Conservation (phyloP, 495 filamentous ascomycete genomes). For the Lasiosphaeria ovina region DNA sequence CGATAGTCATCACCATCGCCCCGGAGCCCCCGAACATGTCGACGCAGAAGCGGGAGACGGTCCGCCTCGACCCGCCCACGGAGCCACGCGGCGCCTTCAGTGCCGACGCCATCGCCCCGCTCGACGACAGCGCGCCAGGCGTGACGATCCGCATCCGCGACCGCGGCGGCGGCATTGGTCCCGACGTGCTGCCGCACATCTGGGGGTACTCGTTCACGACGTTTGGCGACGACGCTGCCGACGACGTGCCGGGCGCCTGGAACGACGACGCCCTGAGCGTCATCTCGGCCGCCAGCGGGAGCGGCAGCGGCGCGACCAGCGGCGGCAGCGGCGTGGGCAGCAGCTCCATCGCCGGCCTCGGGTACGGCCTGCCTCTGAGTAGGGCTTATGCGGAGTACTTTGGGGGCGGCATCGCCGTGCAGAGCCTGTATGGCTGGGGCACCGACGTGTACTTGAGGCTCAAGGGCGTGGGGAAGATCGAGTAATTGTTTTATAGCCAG, state of each 20-base stretch:
- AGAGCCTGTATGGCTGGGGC: conserved; percentile 95
- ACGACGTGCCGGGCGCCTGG: conserved; percentile 38
- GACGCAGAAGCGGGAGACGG: conserved; percentile 49
- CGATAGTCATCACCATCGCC: conserved; percentile 89
- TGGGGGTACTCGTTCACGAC: conserved; percentile 98
- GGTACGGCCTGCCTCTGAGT: conserved; percentile 88
- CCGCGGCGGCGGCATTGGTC: conserved; percentile 86
- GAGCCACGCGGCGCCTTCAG: conserved; percentile 50
- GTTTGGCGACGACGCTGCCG: conserved; percentile 64
- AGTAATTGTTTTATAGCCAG: conserved; percentile 15
- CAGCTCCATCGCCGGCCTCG: conserved; percentile 84
- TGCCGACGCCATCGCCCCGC: conserved; percentile 49
- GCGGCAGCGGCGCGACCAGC: conserved; percentile 77
- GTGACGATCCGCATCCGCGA: conserved; percentile 96
- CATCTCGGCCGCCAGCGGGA: conserved; percentile 65
- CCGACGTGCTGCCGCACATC: conserved; percentile 77
- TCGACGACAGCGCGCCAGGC: conserved; percentile 68
- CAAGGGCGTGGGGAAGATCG: conserved; percentile 77
- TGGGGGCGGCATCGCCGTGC: conserved; percentile 90
- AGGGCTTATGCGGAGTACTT: conserved; percentile 98
- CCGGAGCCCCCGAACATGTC: conserved; percentile 61
- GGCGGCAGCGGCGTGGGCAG: conserved; percentile 83
- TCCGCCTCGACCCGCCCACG: conserved; percentile 76
- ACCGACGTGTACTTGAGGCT: conserved; percentile 62
- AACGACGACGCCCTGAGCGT: conserved; percentile 65